Evolutionary conservation across 83 land plant genomes (phyloP).

Genomic region (Thuja plicata): DNA sequence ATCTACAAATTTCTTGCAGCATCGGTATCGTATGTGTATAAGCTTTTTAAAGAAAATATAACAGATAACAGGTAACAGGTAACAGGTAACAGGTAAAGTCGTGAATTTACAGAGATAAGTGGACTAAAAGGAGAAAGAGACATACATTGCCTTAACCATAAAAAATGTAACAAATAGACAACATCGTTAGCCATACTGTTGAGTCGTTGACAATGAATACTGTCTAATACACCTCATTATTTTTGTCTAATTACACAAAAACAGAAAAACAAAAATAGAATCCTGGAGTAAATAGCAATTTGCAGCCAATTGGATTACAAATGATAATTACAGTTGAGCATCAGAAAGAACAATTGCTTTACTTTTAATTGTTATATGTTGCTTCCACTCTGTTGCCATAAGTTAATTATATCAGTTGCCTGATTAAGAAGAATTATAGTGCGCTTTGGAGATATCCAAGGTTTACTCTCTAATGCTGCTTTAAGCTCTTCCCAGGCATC

Average conservation of each 20-base stretch:
- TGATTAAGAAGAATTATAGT: constrained; percentile 94
- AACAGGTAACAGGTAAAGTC: neutral
- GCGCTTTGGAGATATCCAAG: constrained; percentile 90
- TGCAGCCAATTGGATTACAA: neutral
- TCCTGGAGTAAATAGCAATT: neutral
- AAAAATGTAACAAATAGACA: neutral
- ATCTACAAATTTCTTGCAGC: neutral
- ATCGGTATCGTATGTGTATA: too few relatives aligned
- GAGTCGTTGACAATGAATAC: neutral
- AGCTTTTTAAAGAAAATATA: neutral
- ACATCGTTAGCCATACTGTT: neutral
- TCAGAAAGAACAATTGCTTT: neutral
- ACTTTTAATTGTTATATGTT: constrained; percentile 25
- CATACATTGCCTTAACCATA: neutral
- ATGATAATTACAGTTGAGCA: neutral
- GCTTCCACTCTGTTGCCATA: constrained; percentile 96
- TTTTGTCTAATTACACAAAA: neutral
- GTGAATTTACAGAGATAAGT: neutral
- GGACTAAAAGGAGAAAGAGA: neutral
- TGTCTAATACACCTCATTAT: neutral
- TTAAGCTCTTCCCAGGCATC: constrained; percentile 99
- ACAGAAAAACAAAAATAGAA: neutral
- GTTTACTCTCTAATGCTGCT: constrained; percentile 82
- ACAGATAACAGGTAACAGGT: neutral
- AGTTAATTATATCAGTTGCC: constrained; percentile 94